Evolutionary conservation across 805 yeast species (phyloP), one percentile per base, ranked within the genome.

Genomic region (Zygosaccharomyces kombuchaensis): DNA sequence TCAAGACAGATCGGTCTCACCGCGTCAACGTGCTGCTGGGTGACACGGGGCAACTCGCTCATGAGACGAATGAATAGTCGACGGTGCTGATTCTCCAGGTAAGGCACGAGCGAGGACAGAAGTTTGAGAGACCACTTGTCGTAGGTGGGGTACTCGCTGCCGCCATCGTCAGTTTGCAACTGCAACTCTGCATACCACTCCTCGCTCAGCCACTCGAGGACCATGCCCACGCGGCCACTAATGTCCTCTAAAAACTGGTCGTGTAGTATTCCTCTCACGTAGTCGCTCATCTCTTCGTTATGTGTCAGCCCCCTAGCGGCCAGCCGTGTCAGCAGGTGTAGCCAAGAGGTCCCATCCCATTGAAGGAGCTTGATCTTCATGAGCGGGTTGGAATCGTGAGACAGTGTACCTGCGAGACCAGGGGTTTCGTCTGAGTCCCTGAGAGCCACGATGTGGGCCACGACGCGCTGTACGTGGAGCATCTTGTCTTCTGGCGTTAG

Each of bases 201-300:
- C 66, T 93, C 99, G 57, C 85, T 90, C 45, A 93, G 69, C 99
- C 99, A 93, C 51, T 85, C 89, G 31, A 91, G 80, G 14, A 88
- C 81, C 29, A 83, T 67, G 47, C 87, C 95, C 9, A 90, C 74
- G 29, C 91, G 71, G 8, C 71, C 72, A 45, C 84, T 84, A 55
- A 90, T 81, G 58, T 85, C 87, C 9, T 75, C 81, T 56, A 87
- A 71, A 45, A 88, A 82, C 60, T 84, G 86, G 13, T 81, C 80
- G 49, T 84, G 82, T 9, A 93, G 68, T 17, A 87, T 78, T 17
- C 76, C 79, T 54, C 96, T 74, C 9, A 91, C 77, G 48, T 80
- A 60, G 44, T 80, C 76, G 49, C 87, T 72, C 62, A 78, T 72
- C 37, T 71, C 77, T 23, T 66, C 64, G 21, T 67, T 58, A 34